Conservation (phyloP, 2,329 filamentous ascomycete species). For the Aspergillus neoniger region DNA sequence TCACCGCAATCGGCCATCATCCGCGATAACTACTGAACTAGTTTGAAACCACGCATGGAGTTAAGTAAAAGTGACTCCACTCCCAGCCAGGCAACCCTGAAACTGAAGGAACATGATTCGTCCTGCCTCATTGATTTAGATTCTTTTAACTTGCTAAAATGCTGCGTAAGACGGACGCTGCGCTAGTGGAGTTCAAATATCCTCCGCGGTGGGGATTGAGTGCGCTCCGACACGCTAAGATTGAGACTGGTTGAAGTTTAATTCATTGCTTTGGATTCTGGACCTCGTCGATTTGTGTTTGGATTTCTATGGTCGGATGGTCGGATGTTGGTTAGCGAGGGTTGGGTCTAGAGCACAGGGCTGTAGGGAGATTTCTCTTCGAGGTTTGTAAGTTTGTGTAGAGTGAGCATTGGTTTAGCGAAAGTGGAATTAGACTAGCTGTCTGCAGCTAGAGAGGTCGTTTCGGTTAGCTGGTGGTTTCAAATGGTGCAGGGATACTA, state of each 20-base stretch:
- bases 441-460: neutral
- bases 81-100: neutral
- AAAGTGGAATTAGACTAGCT: neutral
- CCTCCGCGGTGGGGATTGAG: neutral
- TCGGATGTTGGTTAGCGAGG: neutral
- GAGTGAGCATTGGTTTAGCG: neutral
- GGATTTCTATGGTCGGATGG: neutral
- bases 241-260: conserved; percentile 1
- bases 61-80: neutral
- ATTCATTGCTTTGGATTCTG: neutral
- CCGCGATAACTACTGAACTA: neutral
- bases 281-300: neutral
- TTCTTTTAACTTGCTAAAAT: neutral
- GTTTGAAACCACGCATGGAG: neutral
- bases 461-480: neutral
- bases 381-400: neutral
- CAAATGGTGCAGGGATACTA: no score
- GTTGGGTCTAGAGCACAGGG: neutral
- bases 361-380: neutral
- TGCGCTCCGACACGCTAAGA: neutral
- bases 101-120: neutral
- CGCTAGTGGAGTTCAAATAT: neutral
- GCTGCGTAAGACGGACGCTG: neutral
- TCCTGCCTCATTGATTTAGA: neutral
- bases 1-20: conserved; percentile 1